Conservation (phyloP, 441 rosid species). For the Adansonia madagascariensis region DNA sequence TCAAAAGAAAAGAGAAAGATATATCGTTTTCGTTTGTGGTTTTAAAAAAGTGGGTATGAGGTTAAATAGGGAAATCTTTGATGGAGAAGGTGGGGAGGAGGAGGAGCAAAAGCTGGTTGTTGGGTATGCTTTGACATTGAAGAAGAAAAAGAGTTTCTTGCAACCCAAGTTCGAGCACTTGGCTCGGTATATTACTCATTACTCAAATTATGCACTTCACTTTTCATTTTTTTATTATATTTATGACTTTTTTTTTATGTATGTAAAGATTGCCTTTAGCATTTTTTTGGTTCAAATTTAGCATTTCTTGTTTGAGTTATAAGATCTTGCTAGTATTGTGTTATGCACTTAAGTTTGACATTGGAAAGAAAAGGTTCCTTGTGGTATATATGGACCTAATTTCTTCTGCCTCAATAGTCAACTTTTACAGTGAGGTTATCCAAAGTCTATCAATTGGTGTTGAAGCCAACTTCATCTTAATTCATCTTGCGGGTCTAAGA, state of each 20-base stretch:
- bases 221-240: not conserved
- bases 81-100: constrained; percentile 35
- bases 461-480: no score
- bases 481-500: no score
- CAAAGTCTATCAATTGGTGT: no score
- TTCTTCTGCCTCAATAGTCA: no score
- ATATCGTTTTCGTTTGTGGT: constrained; percentile 11
- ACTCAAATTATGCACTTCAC: not conserved
- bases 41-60: constrained; percentile 50
- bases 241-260: not conserved
- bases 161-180: constrained; percentile 79
- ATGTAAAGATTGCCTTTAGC: not conserved
- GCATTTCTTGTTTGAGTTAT: not conserved
- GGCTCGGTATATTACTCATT: constrained; percentile 57
- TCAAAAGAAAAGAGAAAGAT: not conserved
- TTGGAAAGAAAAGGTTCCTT: no score
- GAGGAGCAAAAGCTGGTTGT: constrained; percentile 52
- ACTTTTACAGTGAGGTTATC: no score
- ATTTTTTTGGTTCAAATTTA: not conserved
- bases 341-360: no score
- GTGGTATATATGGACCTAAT: no score
- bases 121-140: constrained; percentile 86
- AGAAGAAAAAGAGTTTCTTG: constrained; percentile 91
- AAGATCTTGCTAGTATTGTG: not conserved
- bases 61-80: constrained; percentile 51